These are phyloP conservation scores for Fraxinus excelsior DNA, from an alignment of 257 asterid genomes.

Conservation along the genomic window DNA sequence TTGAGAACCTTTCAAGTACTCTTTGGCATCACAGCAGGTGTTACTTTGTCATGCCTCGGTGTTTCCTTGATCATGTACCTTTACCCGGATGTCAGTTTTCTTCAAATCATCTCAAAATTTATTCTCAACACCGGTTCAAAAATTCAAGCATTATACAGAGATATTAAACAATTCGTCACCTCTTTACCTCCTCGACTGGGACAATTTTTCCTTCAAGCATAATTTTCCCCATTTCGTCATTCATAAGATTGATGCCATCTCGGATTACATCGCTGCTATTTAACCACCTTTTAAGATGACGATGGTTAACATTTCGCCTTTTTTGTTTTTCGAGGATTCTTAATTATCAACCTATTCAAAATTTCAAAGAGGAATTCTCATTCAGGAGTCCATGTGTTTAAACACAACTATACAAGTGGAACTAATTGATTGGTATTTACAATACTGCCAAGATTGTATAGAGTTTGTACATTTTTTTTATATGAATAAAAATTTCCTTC, in stretches of 20 bases:
- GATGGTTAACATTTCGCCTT: background rate
- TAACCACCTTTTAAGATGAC: background rate
- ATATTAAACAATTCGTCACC: constrained; percentile 8
- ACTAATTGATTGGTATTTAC: too few species aligned
- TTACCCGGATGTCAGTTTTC: constrained; percentile 18
- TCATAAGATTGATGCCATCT: background rate
- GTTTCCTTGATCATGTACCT: constrained; percentile 25
- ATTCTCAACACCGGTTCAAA: constrained; percentile 1
- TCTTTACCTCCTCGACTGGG: background rate
- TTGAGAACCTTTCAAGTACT: constrained; percentile 35
- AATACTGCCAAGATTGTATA: too few species aligned
- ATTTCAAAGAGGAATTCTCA: too few species aligned
- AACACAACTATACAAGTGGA: too few species aligned
- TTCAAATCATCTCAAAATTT: constrained; percentile 24
- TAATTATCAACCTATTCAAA: background rate
- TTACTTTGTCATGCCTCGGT: constrained; percentile 34
- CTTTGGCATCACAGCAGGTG: constrained; percentile 38
- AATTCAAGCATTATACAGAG: constrained; percentile 5
- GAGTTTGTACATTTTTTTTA: too few species aligned
- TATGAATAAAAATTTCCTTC: too few species aligned
- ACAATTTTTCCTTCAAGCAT: background rate
- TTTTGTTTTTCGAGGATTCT: too few species aligned
- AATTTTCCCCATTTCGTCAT: background rate
- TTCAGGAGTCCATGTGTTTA: too few species aligned
- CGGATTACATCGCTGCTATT: background rate